Evolutionary conservation across 495 filamentous ascomycete genomes (phyloP).

Genomic region (Hyaloscypha variabilis): DNA sequence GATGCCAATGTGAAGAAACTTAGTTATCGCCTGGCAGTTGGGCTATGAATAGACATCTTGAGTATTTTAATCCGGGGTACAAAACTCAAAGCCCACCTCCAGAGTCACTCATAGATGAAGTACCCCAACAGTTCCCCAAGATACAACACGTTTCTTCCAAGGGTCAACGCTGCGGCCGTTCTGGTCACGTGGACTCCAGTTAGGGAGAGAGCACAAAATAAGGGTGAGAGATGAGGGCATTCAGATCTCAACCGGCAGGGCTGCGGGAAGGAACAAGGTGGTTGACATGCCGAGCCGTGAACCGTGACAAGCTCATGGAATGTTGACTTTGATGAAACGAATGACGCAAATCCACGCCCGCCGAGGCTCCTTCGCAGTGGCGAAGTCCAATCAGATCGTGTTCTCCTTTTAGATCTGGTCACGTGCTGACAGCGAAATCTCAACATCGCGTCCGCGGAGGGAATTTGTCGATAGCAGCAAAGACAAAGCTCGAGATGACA

Average conservation of each 20-base stretch:
- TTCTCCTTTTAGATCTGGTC: neutral
- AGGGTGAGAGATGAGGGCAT: neutral
- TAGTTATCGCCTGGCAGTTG: neutral
- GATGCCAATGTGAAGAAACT: neutral
- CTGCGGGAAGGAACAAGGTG: neutral
- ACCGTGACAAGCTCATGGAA: neutral
- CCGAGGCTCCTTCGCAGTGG: neutral
- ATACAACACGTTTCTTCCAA: neutral
- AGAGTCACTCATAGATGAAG: neutral
- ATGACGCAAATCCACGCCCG: neutral
- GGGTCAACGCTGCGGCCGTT: neutral
- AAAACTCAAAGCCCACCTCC: neutral
- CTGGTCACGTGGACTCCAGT: neutral
- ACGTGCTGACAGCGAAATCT: neutral
- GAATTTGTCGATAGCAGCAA: neutral
- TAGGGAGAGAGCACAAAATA: neutral
- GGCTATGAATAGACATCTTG: neutral
- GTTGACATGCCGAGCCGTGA: neutral
- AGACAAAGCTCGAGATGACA: neutral
- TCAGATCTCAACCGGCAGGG: neutral
- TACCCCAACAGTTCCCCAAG: neutral
- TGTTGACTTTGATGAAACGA: neutral
- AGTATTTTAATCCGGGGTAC: neutral
- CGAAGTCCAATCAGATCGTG: neutral
- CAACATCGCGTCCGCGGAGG: neutral